Evolutionary conservation across 2,329 filamentous ascomycete species (phyloP).

Genomic region (Talaromyces atroroseus): DNA sequence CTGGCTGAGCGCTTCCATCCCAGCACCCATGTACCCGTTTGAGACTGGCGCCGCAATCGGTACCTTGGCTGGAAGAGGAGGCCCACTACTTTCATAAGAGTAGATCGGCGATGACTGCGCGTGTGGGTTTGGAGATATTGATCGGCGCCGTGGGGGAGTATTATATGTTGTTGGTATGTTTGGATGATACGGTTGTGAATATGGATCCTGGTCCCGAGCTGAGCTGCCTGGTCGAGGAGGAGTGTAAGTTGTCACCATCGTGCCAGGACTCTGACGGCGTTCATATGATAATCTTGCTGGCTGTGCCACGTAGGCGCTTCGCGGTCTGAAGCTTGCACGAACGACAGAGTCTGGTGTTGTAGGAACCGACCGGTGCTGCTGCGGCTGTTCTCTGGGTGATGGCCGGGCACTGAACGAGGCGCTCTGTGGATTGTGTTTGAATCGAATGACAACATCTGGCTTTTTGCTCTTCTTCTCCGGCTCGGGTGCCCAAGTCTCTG

Average conservation of each 20-base stretch:
- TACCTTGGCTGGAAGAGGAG: conserved; percentile 40
- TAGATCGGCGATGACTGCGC: conserved; percentile 26
- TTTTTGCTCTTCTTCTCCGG: conserved; percentile 53
- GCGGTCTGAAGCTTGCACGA: conserved; percentile 14
- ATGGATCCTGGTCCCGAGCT: conserved; percentile 18
- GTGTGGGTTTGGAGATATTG: conserved; percentile 15
- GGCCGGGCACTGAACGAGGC: conserved; percentile 19
- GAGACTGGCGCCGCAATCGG: conserved; percentile 29
- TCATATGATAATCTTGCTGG: conserved; percentile 7
- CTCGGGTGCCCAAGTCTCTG: conserved; percentile 62
- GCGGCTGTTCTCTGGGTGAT: conserved; percentile 16
- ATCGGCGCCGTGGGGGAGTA: conserved; percentile 10
- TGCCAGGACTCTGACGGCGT: not conserved
- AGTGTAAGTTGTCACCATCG: conserved; percentile 15
- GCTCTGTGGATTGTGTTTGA: conserved; percentile 34
- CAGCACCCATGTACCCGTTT: conserved; percentile 26
- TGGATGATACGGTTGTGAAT: conserved; percentile 18
- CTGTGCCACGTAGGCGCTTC: conserved; percentile 9
- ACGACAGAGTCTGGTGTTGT: conserved; percentile 24
- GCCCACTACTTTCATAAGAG: conserved; percentile 25
- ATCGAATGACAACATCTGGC: conserved; percentile 45
- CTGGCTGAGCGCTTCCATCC: conserved; percentile 49
- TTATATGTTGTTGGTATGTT: conserved; percentile 13
- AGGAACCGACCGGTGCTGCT: conserved; percentile 21
- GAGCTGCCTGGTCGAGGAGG: conserved; percentile 19